Conservation (phyloP, 768 basidiomycete species). For the Tulasnella sp. region DNA sequence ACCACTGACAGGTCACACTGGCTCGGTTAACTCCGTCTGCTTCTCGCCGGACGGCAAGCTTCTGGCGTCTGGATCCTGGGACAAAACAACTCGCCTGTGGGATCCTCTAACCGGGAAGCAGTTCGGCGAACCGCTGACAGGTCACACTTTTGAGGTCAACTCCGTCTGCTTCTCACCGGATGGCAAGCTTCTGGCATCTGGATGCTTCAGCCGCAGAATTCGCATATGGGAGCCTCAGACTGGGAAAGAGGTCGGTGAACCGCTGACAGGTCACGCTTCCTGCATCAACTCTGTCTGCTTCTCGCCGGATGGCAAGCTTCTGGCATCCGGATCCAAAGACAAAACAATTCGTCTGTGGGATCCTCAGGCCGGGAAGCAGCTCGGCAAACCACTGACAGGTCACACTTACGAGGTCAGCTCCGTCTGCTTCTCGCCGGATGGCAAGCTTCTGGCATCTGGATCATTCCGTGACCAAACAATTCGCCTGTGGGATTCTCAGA, state of each 20-base stretch:
- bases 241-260: constrained; percentile 79
- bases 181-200: constrained; percentile 7
- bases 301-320: constrained; percentile 13
- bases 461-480: constrained; percentile 10
- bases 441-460: constrained; percentile 7
- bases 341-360: constrained; percentile 63
- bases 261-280: constrained; percentile 85
- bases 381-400: constrained; percentile 85
- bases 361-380: constrained; percentile 76
- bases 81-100: constrained; percentile 5
- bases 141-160: neutral
- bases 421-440: constrained; percentile 18
- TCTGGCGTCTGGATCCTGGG: neutral
- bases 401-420: constrained; percentile 68
- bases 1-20: neutral
- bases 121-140: neutral
- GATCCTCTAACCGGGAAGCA: constrained; percentile 30
- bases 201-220: neutral
- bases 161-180: neutral
- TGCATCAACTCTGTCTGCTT: constrained; percentile 35
- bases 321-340: constrained; percentile 18
- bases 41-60: neutral
- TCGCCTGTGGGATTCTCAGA: constrained; percentile 9
- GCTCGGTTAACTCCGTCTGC: neutral
- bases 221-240: constrained; percentile 88